Conservation (phyloP, 768 basidiomycete genomes). For the Mycena alexandri region DNA sequence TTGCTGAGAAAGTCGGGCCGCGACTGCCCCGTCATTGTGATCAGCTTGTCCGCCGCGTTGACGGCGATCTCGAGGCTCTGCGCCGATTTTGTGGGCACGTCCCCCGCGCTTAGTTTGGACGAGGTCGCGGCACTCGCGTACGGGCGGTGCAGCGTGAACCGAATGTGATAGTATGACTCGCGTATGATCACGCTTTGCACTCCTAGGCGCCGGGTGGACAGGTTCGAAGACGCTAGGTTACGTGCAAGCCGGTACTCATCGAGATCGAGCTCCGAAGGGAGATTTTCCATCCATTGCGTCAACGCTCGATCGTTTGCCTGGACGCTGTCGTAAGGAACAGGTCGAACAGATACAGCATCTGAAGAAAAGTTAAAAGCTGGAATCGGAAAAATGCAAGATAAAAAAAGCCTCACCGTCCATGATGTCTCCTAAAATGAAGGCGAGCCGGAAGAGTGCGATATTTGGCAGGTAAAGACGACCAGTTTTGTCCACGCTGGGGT, state of each 20-base stretch:
- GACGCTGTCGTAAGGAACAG: conserved; percentile 82
- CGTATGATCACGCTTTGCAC: conserved; percentile 88
- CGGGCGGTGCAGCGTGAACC: conserved; percentile 87
- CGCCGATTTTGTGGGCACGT: conserved; percentile 57
- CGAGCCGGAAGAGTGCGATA: conserved; percentile 80
- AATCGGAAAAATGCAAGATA: neutral
- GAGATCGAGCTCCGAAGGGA: conserved; percentile 79
- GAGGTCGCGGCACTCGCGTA: conserved; percentile 64
- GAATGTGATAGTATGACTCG: conserved; percentile 83
- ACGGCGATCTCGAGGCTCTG: conserved; percentile 82
- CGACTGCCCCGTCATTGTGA: conserved; percentile 81
- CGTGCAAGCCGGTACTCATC: conserved; percentile 83
- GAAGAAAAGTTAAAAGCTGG: neutral
- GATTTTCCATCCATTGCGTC: conserved; percentile 80
- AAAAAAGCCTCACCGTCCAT: conserved; percentile 64
- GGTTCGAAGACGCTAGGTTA: conserved; percentile 73
- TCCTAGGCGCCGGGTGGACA: conserved; percentile 72
- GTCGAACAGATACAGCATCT: conserved; percentile 80
- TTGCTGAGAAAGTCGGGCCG: conserved; percentile 82
- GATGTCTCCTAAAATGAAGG: conserved; percentile 85
- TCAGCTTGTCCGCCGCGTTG: conserved; percentile 80
- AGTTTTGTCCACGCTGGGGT: conserved; percentile 71
- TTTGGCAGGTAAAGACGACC: conserved; percentile 81
- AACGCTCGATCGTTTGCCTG: conserved; percentile 79
- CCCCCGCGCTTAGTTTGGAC: conserved; percentile 47